Evolutionary conservation across 2,329 filamentous ascomycete genomes (phyloP), one percentile per base, ranked within the genome.

Genomic region (Microsporum audouinii): DNA sequence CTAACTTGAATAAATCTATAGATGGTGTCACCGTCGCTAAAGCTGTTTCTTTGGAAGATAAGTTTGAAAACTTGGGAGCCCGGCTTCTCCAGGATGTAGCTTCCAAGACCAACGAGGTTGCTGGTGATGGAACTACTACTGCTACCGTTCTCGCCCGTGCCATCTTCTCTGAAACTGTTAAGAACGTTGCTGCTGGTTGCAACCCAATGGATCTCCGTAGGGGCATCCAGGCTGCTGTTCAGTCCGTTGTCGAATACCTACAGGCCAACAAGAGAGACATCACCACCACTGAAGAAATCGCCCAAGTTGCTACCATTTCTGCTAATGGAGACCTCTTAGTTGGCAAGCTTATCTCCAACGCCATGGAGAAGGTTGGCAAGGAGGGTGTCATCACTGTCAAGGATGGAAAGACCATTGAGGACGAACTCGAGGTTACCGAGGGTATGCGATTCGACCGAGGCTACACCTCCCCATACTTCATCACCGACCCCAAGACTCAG

Each of bases 351-450:
- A 94, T 99, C 76, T 91, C 94, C 74, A 96, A 86, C 74, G 94
- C 94, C 69, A 99, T 99, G 94, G 94, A 99, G 84, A 96, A 95
- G 84, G 94, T 99, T 66, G 94, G 94, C 78, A 99, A 99, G 85
- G 94, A 99, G 82, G 94, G 94, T 82, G 94, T 99, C 73, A 99
- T 99, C 77, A 99, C 94, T 62, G 92, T 97, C 73, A 99, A 99
- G 88, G 94, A 99, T 84, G 94, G 94, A 75, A 99, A 97, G 88
- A 97, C 94, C 63, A 87, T 95, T 73, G 86, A 89, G 71, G 94
- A 99, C 70, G 94, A 99, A 85, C 88, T 99, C 61, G 94, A 99
- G 81, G 87, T 99, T 65, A 99, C 94, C 63, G 94, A 99, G 87
- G 94, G 94, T 76, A 99, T 99, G 94, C 91, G 94, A 78, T 99